Conservation (phyloP, 176 grass and related monocot genomes). For the Lolium multiflorum region DNA sequence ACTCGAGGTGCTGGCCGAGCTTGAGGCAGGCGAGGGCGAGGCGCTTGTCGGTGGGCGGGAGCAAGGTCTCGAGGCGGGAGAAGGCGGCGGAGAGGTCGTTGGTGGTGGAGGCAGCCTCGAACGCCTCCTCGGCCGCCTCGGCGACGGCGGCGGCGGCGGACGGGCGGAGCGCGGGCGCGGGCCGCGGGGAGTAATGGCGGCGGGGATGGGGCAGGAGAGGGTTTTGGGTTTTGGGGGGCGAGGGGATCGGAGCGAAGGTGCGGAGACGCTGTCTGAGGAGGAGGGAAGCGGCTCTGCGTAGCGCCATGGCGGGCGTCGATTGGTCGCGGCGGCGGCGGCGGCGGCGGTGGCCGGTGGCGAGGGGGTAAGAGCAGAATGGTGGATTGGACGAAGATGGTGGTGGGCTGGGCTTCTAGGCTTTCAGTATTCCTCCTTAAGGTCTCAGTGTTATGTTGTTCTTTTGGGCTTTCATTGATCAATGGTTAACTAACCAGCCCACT, state of each 20-base stretch:
- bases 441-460: too few relatives aligned
- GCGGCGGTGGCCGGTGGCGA: constrained; percentile 4
- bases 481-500: not conserved
- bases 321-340: not conserved
- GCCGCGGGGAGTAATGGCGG: constrained; percentile 59
- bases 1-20: constrained; percentile 92
- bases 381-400: too few relatives aligned
- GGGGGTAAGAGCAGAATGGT: not conserved
- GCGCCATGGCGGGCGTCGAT: constrained; percentile 38
- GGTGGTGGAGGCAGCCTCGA: constrained; percentile 68
- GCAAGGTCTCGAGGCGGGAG: constrained; percentile 55
- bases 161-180: constrained; percentile 27
- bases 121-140: constrained; percentile 63
- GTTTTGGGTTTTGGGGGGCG: constrained; percentile 27
- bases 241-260: not conserved
- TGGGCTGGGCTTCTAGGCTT: constrained; percentile 31
- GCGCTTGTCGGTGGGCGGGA: constrained; percentile 60
- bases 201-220: not conserved
- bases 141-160: constrained; percentile 30
- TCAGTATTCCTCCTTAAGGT: not conserved
- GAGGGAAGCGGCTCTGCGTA: constrained; percentile 46
- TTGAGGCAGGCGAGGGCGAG: constrained; percentile 96
- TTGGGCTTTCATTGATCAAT: not conserved
- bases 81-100: constrained; percentile 66
- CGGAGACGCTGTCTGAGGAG: constrained; percentile 48